phyloP scores from a whole-genome alignment of 768 basidiomycete species.

The Mycena latifolia region DNA sequence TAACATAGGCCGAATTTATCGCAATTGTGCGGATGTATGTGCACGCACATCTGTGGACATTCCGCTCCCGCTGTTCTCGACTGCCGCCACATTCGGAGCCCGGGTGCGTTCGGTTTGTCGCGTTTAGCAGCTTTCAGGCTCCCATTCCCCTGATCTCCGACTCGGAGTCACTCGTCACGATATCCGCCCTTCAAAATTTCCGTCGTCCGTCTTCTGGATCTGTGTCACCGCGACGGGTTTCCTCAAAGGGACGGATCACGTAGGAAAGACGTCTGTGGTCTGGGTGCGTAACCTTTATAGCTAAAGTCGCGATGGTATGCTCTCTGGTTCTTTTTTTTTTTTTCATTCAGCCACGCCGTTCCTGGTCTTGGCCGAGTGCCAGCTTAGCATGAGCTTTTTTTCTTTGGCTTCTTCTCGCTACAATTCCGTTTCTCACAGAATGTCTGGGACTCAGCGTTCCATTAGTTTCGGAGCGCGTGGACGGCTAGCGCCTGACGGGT shows the following conservation, averaged over 20 bases:
- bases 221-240: slow-evolving; percentile 2
- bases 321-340: slow-evolving; percentile 2
- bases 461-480: slow-evolving; percentile 5
- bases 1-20: neutral
- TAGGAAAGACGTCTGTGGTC: neutral
- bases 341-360: neutral
- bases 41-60: too few relatives aligned
- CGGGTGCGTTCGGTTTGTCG: too few relatives aligned
- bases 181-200: neutral
- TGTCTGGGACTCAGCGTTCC: neutral
- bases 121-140: neutral
- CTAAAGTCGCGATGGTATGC: neutral
- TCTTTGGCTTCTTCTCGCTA: slow-evolving; percentile 1
- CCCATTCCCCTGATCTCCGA: neutral
- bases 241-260: neutral
- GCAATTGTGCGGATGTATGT: too few relatives aligned
- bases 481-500: neutral
- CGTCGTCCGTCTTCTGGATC: neutral
- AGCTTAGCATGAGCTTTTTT: slow-evolving; percentile 1
- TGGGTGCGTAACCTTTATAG: neutral
- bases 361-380: slow-evolving; percentile 19
- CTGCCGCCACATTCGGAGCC: too few relatives aligned
- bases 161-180: neutral
- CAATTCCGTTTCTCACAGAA: neutral
- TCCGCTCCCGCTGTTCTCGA: too few relatives aligned